Evolutionary conservation across 331 rosid genomes (phyloP).

Genomic region (Erythrophleum ivorense): DNA sequence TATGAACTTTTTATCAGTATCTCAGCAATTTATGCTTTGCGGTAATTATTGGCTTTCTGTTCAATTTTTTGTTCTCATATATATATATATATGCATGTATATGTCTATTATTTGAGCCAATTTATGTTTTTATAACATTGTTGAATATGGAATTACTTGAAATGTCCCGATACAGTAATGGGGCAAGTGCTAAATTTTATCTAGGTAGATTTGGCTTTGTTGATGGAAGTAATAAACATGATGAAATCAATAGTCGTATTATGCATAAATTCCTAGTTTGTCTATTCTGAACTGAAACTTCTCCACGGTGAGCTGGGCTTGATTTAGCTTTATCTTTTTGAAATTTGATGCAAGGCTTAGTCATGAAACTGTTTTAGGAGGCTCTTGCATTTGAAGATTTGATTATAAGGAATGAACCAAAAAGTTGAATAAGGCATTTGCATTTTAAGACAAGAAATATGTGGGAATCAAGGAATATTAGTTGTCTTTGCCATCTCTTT

Average conservation of each 20-base stretch:
- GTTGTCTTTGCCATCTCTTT: background rate
- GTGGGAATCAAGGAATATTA: no score
- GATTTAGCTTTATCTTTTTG: slow-evolving; percentile 10
- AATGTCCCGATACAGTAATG: no score
- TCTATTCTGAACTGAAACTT: slow-evolving; percentile 24
- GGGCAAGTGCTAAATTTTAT: no score
- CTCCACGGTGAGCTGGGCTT: slow-evolving; percentile 18
- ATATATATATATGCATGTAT: no score
- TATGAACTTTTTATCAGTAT: background rate
- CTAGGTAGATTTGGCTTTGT: no score
- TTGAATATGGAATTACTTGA: background rate
- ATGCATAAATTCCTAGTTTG: slow-evolving; percentile 30
- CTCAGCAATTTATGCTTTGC: background rate
- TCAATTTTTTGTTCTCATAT: no score
- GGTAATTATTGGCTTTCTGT: no score
- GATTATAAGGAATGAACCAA: slow-evolving; percentile 1
- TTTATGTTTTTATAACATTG: background rate
- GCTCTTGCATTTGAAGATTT: slow-evolving; percentile 6
- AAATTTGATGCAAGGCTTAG: slow-evolving; percentile 34
- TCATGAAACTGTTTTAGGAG: slow-evolving; percentile 13
- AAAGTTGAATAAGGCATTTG: slow-evolving; percentile 13
- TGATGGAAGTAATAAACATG: no score
- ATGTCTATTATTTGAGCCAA: background rate
- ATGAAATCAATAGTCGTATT: background rate
- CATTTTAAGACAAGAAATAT: slow-evolving; percentile 22